Conservation (phyloP, 1,284 basidiomycete species). For the Irpex rosettiformis region DNA sequence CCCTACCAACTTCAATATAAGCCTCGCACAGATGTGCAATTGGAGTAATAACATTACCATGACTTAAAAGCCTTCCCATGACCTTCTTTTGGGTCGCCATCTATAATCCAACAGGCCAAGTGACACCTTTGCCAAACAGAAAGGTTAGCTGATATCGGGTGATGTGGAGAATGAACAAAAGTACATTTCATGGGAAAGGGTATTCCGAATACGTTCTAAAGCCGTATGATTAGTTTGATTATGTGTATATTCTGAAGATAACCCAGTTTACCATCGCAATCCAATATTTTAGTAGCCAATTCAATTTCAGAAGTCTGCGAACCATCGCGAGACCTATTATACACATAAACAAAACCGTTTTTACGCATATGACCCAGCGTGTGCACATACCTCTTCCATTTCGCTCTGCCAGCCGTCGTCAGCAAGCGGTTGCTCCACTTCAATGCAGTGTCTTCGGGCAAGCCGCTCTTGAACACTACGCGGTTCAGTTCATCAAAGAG, state of each 20-base stretch:
- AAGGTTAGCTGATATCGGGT: too few relatives aligned
- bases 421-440: constrained; percentile 72
- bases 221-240: background rate
- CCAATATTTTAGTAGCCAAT: constrained; percentile 74
- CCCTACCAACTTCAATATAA: constrained; percentile 40
- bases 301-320: constrained; percentile 60
- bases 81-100: constrained; percentile 58
- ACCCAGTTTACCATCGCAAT: constrained; percentile 54
- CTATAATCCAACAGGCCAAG: constrained; percentile 78
- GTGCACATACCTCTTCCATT: constrained; percentile 57
- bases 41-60: constrained; percentile 46
- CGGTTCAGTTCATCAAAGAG: constrained; percentile 83
- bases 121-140: constrained; percentile 46
- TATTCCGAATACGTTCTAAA: constrained; percentile 71
- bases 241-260: background rate
- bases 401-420: constrained; percentile 77
- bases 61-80: constrained; percentile 68
- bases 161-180: too few relatives aligned
- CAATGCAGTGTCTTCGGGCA: constrained; percentile 64
- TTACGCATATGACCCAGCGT: background rate
- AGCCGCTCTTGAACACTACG: constrained; percentile 68
- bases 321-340: constrained; percentile 46
- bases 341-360: background rate
- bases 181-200: constrained; percentile 78
- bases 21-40: background rate